Percentiles rank a stretch among this genome's conserved stretches.
Evolutionary conservation across 768 basidiomycete genomes (phyloP).

Genomic region (Pisolithus albus): DNA sequence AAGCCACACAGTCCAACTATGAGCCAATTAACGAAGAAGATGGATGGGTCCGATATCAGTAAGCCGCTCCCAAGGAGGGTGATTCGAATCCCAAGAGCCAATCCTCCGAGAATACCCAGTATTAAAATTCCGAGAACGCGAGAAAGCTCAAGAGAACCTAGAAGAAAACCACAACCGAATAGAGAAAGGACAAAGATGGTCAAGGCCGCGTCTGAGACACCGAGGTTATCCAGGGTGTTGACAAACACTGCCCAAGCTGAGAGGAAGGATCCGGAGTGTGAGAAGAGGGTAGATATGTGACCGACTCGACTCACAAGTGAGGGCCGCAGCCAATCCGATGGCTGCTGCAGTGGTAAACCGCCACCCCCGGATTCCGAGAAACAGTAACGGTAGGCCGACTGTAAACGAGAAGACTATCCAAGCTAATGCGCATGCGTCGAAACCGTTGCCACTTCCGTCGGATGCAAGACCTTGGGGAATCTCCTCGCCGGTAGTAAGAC

Average conservation of each 20-base stretch:
- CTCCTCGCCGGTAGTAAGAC: constrained; percentile 34
- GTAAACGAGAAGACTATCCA: constrained; percentile 52
- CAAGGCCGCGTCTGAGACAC: constrained; percentile 47
- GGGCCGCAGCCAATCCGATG: constrained; percentile 42
- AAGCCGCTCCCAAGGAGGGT: constrained; percentile 44
- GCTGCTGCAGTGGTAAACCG: constrained; percentile 50
- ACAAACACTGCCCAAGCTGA: constrained; percentile 59
- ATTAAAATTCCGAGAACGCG: constrained; percentile 40
- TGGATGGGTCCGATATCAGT: constrained; percentile 31
- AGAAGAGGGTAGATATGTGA: background rate
- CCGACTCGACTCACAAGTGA: constrained; percentile 34
- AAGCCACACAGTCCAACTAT: constrained; percentile 42
- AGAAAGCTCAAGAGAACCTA: constrained; percentile 49
- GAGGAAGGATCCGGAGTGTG: background rate
- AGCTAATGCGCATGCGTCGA: constrained; percentile 42
- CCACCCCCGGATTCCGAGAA: constrained; percentile 52
- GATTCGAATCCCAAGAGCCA: constrained; percentile 51
- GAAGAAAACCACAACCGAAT: constrained; percentile 43
- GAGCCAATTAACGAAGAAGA: constrained; percentile 46
- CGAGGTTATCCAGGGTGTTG: constrained; percentile 43
- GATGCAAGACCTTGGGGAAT: constrained; percentile 51
- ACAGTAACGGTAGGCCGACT: constrained; percentile 47
- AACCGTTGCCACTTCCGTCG: constrained; percentile 51
- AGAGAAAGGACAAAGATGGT: constrained; percentile 42
- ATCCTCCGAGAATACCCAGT: constrained; percentile 48